phyloP scores from a whole-genome alignment of 2,329 filamentous ascomycete genomes.

The Laburnicola sp. region DNA sequence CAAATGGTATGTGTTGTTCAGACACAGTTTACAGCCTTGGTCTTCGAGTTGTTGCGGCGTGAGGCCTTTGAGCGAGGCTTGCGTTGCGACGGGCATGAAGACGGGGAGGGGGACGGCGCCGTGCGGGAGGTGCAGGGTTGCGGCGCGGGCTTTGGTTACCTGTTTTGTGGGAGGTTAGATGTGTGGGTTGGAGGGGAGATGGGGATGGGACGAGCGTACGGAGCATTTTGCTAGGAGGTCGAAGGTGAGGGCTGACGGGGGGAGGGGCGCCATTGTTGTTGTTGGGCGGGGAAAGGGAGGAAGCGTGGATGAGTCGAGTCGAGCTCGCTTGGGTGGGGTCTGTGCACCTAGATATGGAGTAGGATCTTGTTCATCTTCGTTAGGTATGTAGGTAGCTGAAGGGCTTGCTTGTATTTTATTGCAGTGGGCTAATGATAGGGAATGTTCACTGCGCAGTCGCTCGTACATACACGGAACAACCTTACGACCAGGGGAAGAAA shows the following conservation, averaged over 20 bases:
- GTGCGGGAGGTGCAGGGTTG: conserved; percentile 85
- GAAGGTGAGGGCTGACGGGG: conserved; percentile 42
- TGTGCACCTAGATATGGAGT: too few species aligned
- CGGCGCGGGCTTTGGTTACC: conserved; percentile 94
- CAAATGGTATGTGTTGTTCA: conserved; percentile 98
- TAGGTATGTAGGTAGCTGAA: too few species aligned
- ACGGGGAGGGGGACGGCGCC: conserved; percentile 86
- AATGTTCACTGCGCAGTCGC: too few species aligned
- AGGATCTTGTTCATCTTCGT: too few species aligned
- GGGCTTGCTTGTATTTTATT: too few species aligned
- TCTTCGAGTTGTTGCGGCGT: conserved; percentile 90
- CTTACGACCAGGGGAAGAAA: not conserved
- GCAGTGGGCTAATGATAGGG: too few species aligned
- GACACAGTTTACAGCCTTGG: conserved; percentile 83
- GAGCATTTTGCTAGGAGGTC: conserved; percentile 47
- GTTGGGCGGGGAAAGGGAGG: not conserved
- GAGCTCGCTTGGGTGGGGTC: too few species aligned
- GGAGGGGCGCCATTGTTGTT: conserved; percentile 32
- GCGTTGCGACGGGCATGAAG: conserved; percentile 98
- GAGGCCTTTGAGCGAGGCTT: conserved; percentile 90
- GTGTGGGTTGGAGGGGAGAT: not conserved
- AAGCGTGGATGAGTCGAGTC: too few species aligned
- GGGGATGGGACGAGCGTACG: conserved; percentile 17
- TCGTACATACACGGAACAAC: too few species aligned
- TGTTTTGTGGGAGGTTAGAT: conserved; percentile 45